Evolutionary conservation across 106 monocot species (phyloP).

Genomic region (Allium sativum): DNA sequence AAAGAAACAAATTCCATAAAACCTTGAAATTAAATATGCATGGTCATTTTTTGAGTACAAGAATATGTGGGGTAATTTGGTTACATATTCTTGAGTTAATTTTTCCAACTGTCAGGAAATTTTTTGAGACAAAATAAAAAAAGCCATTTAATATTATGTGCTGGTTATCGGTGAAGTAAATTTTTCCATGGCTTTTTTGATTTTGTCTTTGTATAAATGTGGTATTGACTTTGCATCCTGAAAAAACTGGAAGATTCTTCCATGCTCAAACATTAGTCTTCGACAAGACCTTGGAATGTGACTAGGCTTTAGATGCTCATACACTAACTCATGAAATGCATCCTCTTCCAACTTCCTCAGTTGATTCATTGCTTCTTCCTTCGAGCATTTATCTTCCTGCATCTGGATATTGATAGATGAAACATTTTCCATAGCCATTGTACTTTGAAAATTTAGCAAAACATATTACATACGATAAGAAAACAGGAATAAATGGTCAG

Average conservation of each 20-base stretch:
- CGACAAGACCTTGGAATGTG: slow-evolving; percentile 11
- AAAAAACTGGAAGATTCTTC: slow-evolving; percentile 19
- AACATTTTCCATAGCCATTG: background rate
- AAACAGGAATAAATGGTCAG: no score
- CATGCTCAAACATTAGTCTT: slow-evolving; percentile 33
- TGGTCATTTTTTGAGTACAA: no score
- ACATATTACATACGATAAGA: background rate
- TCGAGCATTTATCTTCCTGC: slow-evolving; percentile 14
- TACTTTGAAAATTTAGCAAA: background rate
- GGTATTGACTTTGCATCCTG: background rate
- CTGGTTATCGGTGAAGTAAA: background rate
- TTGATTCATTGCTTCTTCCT: slow-evolving; percentile 11
- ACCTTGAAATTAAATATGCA: no score
- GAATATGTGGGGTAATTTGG: no score
- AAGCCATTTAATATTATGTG: no score
- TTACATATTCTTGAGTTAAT: no score
- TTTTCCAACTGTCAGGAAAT: no score
- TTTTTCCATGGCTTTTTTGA: background rate
- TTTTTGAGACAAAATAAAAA: no score
- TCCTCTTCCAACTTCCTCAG: slow-evolving; percentile 9
- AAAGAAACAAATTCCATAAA: no score
- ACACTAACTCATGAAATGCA: slow-evolving; percentile 23
- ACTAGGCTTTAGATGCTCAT: slow-evolving; percentile 29
- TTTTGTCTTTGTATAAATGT: background rate
- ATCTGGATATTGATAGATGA: background rate